A percentile compares a stretch with the other conserved stretches of the same genome.
Conservation (phyloP, 306 rosid genomes). For the Spatholobus suberectus region DNA sequence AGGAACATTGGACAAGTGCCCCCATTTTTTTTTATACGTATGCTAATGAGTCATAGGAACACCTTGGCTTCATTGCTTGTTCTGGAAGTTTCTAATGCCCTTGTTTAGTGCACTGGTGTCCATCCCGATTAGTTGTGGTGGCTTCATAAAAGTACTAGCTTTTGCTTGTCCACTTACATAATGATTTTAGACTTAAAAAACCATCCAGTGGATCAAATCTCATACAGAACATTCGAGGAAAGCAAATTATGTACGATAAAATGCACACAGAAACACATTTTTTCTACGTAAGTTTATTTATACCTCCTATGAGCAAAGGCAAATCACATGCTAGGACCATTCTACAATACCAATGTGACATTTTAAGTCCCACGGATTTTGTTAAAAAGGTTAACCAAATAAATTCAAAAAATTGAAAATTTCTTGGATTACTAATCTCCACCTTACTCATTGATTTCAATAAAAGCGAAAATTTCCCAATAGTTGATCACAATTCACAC, state of each 20-base stretch:
- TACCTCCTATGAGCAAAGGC: background rate
- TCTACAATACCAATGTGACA: background rate
- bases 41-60: background rate
- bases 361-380: background rate
- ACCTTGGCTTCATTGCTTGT: background rate
- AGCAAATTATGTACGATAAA: background rate
- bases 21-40: background rate
- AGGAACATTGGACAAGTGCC: background rate
- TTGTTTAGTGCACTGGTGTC: background rate
- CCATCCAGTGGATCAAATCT: background rate
- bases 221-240: background rate
- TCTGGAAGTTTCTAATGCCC: background rate
- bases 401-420: background rate
- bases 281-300: background rate
- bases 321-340: background rate
- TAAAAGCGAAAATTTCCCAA: background rate
- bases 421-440: background rate
- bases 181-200: background rate
- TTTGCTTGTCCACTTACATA: background rate
- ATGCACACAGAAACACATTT: background rate
- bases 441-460: background rate
- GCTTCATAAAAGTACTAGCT: background rate
- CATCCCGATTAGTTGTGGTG: background rate
- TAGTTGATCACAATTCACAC: background rate
- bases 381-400: background rate